A percentile compares a stretch with the other conserved stretches of the same genome.
Evolutionary conservation across 441 rosid genomes (phyloP).

Genomic region (Pelargonium fulgidum): DNA sequence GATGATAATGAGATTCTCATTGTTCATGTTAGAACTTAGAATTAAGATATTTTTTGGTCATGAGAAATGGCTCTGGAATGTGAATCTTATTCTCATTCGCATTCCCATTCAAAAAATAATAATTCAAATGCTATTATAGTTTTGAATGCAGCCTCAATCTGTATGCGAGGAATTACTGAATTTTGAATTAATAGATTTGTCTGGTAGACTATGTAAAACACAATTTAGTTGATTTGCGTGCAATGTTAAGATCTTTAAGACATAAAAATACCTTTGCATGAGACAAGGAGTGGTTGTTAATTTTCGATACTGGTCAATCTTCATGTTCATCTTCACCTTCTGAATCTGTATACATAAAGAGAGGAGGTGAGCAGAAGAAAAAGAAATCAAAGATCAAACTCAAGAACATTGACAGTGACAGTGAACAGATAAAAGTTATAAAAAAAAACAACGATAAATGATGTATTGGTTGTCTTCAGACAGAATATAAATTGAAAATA

Average conservation of each 20-base stretch:
- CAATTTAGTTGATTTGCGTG: background rate
- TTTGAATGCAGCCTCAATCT: too few relatives aligned
- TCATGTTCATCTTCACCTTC: conserved; percentile 59
- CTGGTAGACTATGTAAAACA: background rate
- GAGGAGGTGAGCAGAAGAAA: background rate
- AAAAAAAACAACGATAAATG: too few relatives aligned
- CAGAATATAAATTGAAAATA: background rate
- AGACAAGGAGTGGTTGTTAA: conserved; percentile 2
- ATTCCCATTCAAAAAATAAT: background rate
- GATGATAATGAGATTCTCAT: too few relatives aligned
- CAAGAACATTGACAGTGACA: background rate
- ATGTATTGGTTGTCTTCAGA: background rate
- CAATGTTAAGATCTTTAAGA: background rate
- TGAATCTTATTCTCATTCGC: background rate
- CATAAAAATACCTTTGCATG: conserved; percentile 16
- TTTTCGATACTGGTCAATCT: conserved; percentile 32
- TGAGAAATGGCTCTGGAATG: too few relatives aligned
- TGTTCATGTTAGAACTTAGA: too few relatives aligned
- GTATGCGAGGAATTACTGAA: too few relatives aligned
- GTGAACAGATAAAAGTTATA: background rate
- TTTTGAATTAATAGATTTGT: too few relatives aligned
- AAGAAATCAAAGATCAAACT: conserved; percentile 3
- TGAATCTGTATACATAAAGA: conserved; percentile 35
- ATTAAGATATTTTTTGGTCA: too few relatives aligned
- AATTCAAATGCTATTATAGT: too few relatives aligned